These are phyloP conservation scores for Trypanosoma vivax DNA, from an alignment of 208 protist species.

Conservation along the genomic window DNA sequence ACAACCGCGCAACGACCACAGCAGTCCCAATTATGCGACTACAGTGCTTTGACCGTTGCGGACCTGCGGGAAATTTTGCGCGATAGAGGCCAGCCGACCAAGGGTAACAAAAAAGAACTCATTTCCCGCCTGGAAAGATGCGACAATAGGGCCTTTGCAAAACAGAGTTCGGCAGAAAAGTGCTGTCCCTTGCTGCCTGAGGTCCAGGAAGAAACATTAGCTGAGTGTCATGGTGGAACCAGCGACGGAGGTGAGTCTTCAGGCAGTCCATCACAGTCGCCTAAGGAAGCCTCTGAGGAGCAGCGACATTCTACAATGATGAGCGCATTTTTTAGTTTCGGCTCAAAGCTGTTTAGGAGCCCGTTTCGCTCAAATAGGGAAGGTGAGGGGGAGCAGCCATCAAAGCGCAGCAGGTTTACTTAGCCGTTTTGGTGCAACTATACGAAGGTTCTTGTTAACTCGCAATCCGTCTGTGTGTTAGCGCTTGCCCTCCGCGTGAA, in stretches of 20 bases:
- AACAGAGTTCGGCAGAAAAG: too few species aligned
- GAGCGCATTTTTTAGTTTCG: conserved; percentile 14
- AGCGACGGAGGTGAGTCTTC: not conserved
- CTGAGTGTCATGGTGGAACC: not conserved
- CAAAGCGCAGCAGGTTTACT: conserved; percentile 30
- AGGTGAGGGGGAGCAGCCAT: not conserved
- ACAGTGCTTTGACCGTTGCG: conserved; percentile 10
- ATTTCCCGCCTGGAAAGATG: conserved; percentile 29
- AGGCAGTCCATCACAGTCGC: too few species aligned
- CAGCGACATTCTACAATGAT: conserved; percentile 1
- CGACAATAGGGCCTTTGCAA: conserved; percentile 4
- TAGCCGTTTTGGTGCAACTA: conserved; percentile 12
- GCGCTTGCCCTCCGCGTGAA: too few species aligned
- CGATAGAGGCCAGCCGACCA: conserved; percentile 26
- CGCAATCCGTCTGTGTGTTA: too few species aligned
- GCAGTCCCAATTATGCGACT: not conserved
- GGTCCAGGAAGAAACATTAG: too few species aligned
- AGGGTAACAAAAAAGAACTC: conserved; percentile 46
- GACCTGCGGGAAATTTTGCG: conserved; percentile 28
- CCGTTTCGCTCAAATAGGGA: conserved; percentile 4
- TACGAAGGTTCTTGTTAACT: too few species aligned
- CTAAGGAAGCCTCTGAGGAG: conserved; percentile 3
- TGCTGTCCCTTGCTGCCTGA: too few species aligned
- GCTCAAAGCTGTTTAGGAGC: conserved; percentile 15
- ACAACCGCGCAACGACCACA: not conserved